phyloP scores from a whole-genome alignment of 2,329 filamentous ascomycete genomes.

The Aspergillus sp. region DNA sequence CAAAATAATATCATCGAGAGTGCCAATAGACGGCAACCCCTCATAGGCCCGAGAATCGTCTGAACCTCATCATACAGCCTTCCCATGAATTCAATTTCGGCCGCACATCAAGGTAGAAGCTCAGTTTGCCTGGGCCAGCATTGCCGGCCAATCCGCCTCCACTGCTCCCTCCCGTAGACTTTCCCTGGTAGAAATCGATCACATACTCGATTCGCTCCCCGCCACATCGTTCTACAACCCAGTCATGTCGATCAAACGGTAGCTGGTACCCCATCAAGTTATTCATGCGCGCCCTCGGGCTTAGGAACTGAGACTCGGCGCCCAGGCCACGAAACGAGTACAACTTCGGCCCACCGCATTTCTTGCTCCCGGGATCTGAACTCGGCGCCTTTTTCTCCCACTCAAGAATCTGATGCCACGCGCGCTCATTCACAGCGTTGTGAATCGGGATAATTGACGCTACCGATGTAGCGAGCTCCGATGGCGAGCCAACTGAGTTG shows the following conservation, averaged over 20 bases:
- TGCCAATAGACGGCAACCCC: not conserved
- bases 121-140: constrained; percentile 48
- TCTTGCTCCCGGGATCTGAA: constrained; percentile 58
- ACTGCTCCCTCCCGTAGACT: constrained; percentile 37
- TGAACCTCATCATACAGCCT: constrained; percentile 58
- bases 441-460: constrained; percentile 92
- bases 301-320: constrained; percentile 58
- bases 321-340: constrained; percentile 75
- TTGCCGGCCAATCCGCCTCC: constrained; percentile 31
- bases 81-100: constrained; percentile 66
- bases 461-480: constrained; percentile 68
- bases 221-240: constrained; percentile 91
- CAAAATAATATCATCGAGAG: not conserved
- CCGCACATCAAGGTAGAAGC: constrained; percentile 65
- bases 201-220: constrained; percentile 78
- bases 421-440: constrained; percentile 96
- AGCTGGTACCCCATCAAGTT: constrained; percentile 81
- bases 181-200: constrained; percentile 95
- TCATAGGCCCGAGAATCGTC: constrained; percentile 48
- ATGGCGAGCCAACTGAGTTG: constrained; percentile 46
- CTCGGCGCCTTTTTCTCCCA: constrained; percentile 74
- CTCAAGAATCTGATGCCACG: constrained; percentile 85
- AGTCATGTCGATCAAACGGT: constrained; percentile 96
- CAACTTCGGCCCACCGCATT: constrained; percentile 75
- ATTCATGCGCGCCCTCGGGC: constrained; percentile 80